Evolutionary conservation across 1,284 basidiomycete genomes (phyloP).

Genomic region (Heliocybe sulcata): DNA sequence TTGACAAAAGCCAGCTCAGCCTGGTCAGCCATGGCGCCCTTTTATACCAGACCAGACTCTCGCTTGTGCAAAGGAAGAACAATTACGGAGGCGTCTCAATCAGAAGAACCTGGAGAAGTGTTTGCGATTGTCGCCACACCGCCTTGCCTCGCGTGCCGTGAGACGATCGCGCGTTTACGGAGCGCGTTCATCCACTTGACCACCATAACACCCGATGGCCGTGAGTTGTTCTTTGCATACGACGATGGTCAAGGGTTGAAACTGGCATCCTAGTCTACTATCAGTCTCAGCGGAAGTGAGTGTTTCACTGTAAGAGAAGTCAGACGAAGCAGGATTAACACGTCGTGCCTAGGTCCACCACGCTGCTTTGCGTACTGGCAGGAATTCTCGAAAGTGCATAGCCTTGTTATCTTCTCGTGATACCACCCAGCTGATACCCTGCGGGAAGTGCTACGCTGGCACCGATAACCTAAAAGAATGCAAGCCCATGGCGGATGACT

Average conservation of each 20-base stretch:
- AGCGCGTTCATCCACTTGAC: neutral
- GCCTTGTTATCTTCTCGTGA: neutral
- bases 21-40: conserved; percentile 46
- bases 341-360: conserved; percentile 57
- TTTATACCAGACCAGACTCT: conserved; percentile 1
- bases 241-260: neutral
- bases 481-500: conserved; percentile 74
- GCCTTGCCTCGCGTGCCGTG: neutral
- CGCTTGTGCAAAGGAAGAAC: neutral
- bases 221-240: conserved; percentile 17
- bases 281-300: conserved; percentile 60
- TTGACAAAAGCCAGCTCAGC: conserved; percentile 69
- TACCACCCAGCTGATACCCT: conserved; percentile 3
- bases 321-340: neutral
- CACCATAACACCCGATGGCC: conserved; percentile 20
- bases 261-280: conserved; percentile 36
- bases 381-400: conserved; percentile 71
- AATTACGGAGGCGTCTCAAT: neutral
- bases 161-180: neutral
- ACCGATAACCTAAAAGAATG: conserved; percentile 78
- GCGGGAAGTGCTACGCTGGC: conserved; percentile 75
- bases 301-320: conserved; percentile 2
- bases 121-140: neutral
- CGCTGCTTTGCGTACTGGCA: conserved; percentile 94
- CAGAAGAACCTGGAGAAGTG: neutral